These are phyloP conservation scores for Rhodotorula babjevae DNA, from an alignment of 768 basidiomycete genomes.

Conservation along the genomic window DNA sequence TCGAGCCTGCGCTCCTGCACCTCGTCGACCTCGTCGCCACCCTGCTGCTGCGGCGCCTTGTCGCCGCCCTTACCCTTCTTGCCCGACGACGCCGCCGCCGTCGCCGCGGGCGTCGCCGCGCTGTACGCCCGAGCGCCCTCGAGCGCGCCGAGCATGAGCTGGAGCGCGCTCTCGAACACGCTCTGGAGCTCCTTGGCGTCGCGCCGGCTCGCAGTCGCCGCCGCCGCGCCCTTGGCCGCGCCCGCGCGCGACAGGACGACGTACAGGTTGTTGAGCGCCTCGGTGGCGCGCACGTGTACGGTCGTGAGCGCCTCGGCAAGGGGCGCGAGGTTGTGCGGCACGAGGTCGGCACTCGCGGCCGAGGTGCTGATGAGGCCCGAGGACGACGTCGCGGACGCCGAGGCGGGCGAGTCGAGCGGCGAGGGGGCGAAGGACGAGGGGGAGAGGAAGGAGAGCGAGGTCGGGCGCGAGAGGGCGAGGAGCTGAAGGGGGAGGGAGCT, in stretches of 20 bases:
- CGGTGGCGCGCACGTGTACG: slow-evolving; percentile 49
- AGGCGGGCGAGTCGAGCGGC: slow-evolving; percentile 7
- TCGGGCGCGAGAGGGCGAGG: slow-evolving; percentile 45
- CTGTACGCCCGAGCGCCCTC: neutral
- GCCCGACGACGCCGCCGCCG: neutral
- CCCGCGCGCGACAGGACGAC: slow-evolving; percentile 45
- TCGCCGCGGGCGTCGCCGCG: neutral
- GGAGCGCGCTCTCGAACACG: slow-evolving; percentile 25
- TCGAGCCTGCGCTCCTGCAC: slow-evolving; percentile 45
- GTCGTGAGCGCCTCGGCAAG: slow-evolving; percentile 44
- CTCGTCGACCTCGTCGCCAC: slow-evolving; percentile 35
- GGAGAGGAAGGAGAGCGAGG: slow-evolving; percentile 46
- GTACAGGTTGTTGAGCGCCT: slow-evolving; percentile 52
- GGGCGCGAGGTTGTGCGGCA: slow-evolving; percentile 14
- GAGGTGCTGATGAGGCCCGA: slow-evolving; percentile 5
- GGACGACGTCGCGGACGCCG: slow-evolving; percentile 7
- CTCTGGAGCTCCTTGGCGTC: slow-evolving; percentile 17
- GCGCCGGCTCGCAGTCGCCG: slow-evolving; percentile 13
- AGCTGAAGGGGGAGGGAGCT: slow-evolving; percentile 44
- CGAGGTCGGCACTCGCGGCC: neutral
- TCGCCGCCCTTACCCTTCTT: slow-evolving; percentile 38
- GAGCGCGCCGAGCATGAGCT: slow-evolving; percentile 15
- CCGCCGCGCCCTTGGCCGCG: slow-evolving; percentile 3
- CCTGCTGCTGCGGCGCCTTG: slow-evolving; percentile 14
- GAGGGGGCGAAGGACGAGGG: slow-evolving; percentile 23